Conservation (phyloP, 2,329 filamentous ascomycete genomes). For the Hypoxylon sp. region DNA sequence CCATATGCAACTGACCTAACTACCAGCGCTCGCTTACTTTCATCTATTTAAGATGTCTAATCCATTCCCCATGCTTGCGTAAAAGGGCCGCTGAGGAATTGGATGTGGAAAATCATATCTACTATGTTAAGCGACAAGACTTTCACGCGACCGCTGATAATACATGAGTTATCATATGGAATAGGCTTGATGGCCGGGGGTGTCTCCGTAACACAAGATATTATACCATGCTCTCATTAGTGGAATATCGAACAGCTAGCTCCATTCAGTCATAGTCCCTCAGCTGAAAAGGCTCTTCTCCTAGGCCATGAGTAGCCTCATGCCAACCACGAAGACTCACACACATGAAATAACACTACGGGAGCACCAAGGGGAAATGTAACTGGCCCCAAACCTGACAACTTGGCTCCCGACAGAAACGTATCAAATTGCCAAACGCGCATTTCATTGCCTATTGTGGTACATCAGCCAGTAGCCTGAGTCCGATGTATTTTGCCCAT, state of each 20-base stretch:
- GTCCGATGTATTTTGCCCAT: constrained; percentile 1
- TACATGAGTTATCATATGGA: background rate
- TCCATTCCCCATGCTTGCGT: background rate
- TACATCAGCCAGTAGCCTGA: constrained; percentile 1
- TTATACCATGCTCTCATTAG: constrained; percentile 18
- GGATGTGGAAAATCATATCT: constrained; percentile 27
- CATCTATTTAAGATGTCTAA: background rate
- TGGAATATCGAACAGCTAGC: constrained; percentile 25
- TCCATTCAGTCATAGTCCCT: constrained; percentile 24
- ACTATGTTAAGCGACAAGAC: constrained; percentile 22
- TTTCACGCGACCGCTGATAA: constrained; percentile 10
- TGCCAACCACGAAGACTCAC: constrained; percentile 10
- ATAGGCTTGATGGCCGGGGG: constrained; percentile 10
- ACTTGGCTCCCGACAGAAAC: constrained; percentile 5
- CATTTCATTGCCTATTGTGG: constrained; percentile 6
- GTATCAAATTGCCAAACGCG: constrained; percentile 8
- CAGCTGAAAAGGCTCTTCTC: constrained; percentile 31
- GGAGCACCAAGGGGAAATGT: background rate
- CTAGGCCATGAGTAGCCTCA: constrained; percentile 12
- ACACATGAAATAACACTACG: constrained; percentile 1
- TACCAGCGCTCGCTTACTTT: background rate
- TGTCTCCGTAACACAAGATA: constrained; percentile 25
- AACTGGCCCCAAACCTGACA: background rate
- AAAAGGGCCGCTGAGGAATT: constrained; percentile 11
- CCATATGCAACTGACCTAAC: constrained; percentile 3